Base-by-base conservation (phyloP, 495 filamentous ascomycete species). In the Podospora comata region DNA sequence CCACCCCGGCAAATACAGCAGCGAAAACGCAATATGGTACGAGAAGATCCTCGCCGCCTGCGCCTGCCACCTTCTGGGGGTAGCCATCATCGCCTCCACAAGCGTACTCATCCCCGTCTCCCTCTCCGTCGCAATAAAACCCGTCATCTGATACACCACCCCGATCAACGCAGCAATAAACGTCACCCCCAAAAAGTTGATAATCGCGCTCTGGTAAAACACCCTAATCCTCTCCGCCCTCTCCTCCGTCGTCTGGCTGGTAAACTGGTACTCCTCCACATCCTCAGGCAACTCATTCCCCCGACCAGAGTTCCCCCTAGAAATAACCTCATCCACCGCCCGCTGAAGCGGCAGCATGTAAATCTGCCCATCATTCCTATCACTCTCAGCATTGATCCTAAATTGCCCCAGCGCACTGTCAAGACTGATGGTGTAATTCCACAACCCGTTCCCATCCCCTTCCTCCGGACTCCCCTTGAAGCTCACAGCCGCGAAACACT, bases 371-470 rank as follows among this genome's bases (percentile, higher is more conserved):
- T 91, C 89, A 74, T 94, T 94, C 62, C 82, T 79, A 55, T 82
- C 75, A 15, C 77, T 76, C 7, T 85, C 79, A 48, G 86, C 83
- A 72, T 88, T 83, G 67, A 96, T 85, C 62, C 82, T 85, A 23
- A 78, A 77, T 7, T 63, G 63, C 0, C 85, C 85, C 65, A 94
- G 78, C 0, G 84, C 80, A 3, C 86, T 86, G 74, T 97, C 93
- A 3, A 86, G 86, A 65, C 91, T 82, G 19, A 97, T 80, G 1
- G 90, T 93, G 70, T 96, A 97, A 75, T 94, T 94, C 93, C 93
- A 96, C n/a, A 83, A 69, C 11, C n/a, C 61, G 0, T 83, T 85
- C 32, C 82, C 84, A 0, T 75, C 70, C 7, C 91, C 91, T 79
- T 93, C 90, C 2, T 71, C 81, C 3, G 91, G 91, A 11, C 90